phyloP scores from a whole-genome alignment of 352 stramenopile genomes.

The Phytophthora europaea region DNA sequence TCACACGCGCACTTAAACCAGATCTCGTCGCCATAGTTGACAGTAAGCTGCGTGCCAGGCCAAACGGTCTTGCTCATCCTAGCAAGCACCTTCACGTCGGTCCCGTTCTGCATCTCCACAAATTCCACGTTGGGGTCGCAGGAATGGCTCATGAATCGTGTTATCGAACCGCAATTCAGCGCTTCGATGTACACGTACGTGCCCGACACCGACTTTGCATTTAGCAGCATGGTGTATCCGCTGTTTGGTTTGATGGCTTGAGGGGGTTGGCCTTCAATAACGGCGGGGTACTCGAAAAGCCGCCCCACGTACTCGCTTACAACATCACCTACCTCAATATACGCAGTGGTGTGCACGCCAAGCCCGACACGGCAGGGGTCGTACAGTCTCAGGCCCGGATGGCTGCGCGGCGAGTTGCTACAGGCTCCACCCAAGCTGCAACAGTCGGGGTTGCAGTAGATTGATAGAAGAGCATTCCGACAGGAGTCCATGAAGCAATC shows the following conservation, averaged over 20 bases:
- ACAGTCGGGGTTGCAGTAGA: neutral
- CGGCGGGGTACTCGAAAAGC: neutral
- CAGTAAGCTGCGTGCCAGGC: too few relatives aligned
- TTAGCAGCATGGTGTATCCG: neutral
- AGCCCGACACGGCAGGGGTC: neutral
- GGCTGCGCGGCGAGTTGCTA: conserved; percentile 1
- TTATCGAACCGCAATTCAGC: too few relatives aligned
- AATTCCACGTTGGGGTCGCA: too few relatives aligned
- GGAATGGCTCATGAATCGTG: too few relatives aligned
- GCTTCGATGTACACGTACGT: neutral
- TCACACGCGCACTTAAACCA: too few relatives aligned
- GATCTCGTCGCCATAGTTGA: too few relatives aligned
- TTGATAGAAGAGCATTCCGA: too few relatives aligned
- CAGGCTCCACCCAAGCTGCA: neutral
- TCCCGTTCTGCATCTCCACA: too few relatives aligned
- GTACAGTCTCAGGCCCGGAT: neutral
- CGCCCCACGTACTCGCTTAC: neutral
- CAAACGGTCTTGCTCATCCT: too few relatives aligned
- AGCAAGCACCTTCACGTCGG: too few relatives aligned
- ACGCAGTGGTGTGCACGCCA: neutral
- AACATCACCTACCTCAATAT: neutral
- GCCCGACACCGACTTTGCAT: too few relatives aligned
- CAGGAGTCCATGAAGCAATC: too few relatives aligned
- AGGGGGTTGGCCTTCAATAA: neutral
- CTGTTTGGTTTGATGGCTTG: conserved; percentile 4